Percentiles rank a stretch among this genome's conserved stretches.
Conservation (phyloP, 1,284 basidiomycete species). For the Lignosus rhinocerotis region DNA sequence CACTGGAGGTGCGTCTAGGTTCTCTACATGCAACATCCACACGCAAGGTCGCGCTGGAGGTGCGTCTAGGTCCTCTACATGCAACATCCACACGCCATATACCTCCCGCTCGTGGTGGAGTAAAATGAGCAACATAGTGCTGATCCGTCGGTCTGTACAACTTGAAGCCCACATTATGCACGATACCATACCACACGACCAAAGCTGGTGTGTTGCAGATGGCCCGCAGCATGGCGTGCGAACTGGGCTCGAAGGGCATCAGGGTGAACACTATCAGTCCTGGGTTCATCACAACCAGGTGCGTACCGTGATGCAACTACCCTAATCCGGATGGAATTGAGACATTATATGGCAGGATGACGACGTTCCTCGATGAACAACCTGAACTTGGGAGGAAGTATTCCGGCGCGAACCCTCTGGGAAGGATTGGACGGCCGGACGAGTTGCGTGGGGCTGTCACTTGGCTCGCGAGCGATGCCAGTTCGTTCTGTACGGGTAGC, state of each 20-base stretch:
- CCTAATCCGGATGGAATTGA: not conserved
- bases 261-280: slow-evolving; percentile 75
- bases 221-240: slow-evolving; percentile 81
- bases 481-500: slow-evolving; percentile 72
- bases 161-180: slow-evolving; percentile 32
- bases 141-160: slow-evolving; percentile 35
- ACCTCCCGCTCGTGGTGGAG: too few species aligned
- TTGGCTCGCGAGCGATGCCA: slow-evolving; percentile 78
- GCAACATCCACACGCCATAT: too few species aligned
- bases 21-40: too few species aligned
- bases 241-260: slow-evolving; percentile 71
- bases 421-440: slow-evolving; percentile 71
- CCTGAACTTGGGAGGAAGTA: slow-evolving; percentile 68
- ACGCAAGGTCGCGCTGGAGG: slow-evolving; percentile 71
- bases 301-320: slow-evolving; percentile 39
- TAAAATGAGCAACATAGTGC: too few species aligned
- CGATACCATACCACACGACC: slow-evolving; percentile 77
- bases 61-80: slow-evolving; percentile 29
- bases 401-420: slow-evolving; percentile 71
- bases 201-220: slow-evolving; percentile 83
- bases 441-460: slow-evolving; percentile 74
- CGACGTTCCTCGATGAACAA: slow-evolving; percentile 68
- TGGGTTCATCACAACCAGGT: slow-evolving; percentile 73
- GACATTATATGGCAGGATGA: slow-evolving; percentile 52
- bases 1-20: slow-evolving; percentile 58